Evolutionary conservation across 163 green algal species (phyloP), one percentile per base, ranked within the genome.

Genomic region (Volvox carteri): DNA sequence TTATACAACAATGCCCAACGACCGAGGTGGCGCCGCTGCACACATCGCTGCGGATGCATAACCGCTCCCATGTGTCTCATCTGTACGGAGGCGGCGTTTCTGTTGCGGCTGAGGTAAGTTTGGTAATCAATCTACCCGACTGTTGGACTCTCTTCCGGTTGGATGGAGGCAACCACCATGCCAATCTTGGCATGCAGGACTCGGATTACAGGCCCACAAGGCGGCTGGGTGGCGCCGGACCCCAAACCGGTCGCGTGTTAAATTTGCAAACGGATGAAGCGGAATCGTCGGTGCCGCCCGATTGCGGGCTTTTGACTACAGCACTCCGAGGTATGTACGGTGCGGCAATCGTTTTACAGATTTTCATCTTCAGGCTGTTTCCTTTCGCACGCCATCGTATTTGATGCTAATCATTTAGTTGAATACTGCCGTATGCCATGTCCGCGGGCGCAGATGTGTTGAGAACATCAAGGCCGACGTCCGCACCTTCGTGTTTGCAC

Each of bases 381-480:
- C n/a, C n/a, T n/a, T n/a, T n/a, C 54, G 39, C 6, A 41, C 35
- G n/a, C n/a, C n/a, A n/a, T n/a, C n/a, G n/a, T n/a, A n/a, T n/a
- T n/a, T n/a, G n/a, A n/a, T n/a, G n/a, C n/a, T n/a, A n/a, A n/a
- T n/a, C n/a, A n/a, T n/a, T n/a, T n/a, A n/a, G n/a, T n/a, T n/a
- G n/a, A n/a, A n/a, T n/a, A n/a, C n/a, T n/a, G n/a, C n/a, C n/a
- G n/a, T n/a, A n/a, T n/a, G n/a, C n/a, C n/a, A 2, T 76, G 9
- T 65, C 44, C 74, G 5, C 44, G 39, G 12, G 2, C n/a, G 44
- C 80, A 87, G 80, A 87, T 35, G 80, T 87, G 65, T 87, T 79
- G 21, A 46, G 78, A 2, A 52, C 60, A 7, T 78, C 52, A 46
- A 62, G 68, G 18, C 83, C 83, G 6, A 88, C 52, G 23, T 86